A percentile compares a stretch with the other conserved stretches of the same genome.
Conservation (phyloP, 108 stramenopile genomes). For the Pseudonitzschia multiseries region DNA sequence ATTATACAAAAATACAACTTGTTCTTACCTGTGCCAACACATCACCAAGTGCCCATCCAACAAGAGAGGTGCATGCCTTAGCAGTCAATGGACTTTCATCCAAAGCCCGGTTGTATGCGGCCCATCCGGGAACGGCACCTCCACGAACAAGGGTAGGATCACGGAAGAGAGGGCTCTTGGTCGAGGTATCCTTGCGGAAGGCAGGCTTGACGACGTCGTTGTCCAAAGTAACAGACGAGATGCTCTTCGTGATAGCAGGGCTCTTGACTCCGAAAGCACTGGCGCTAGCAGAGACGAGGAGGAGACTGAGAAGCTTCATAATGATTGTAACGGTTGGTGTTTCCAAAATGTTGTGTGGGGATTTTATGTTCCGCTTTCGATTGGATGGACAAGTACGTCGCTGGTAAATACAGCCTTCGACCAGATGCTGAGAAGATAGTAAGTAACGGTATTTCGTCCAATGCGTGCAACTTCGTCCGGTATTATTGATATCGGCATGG, state of each 20-base stretch:
- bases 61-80: conserved; percentile 94
- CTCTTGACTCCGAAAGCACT: conserved; percentile 68
- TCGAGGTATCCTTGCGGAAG: conserved; percentile 54
- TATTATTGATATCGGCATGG: neutral
- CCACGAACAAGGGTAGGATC: conserved; percentile 77
- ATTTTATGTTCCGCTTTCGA: neutral
- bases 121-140: conserved; percentile 88
- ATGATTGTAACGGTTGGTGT: neutral
- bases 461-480: neutral
- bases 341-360: neutral
- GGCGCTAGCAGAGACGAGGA: conserved; percentile 65
- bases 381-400: too few species aligned
- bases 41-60: conserved; percentile 96
- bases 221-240: conserved; percentile 27
- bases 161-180: conserved; percentile 69
- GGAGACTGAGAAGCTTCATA: conserved; percentile 79
- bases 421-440: too few species aligned
- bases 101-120: conserved; percentile 91
- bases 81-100: conserved; percentile 91
- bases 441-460: neutral
- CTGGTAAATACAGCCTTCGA: too few species aligned
- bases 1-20: too few species aligned
- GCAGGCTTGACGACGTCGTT: conserved; percentile 48
- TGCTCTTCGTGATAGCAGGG: conserved; percentile 23
- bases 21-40: conserved; percentile 89